Conservation (phyloP, 2,329 filamentous ascomycete genomes). For the Botrytis aclada region DNA sequence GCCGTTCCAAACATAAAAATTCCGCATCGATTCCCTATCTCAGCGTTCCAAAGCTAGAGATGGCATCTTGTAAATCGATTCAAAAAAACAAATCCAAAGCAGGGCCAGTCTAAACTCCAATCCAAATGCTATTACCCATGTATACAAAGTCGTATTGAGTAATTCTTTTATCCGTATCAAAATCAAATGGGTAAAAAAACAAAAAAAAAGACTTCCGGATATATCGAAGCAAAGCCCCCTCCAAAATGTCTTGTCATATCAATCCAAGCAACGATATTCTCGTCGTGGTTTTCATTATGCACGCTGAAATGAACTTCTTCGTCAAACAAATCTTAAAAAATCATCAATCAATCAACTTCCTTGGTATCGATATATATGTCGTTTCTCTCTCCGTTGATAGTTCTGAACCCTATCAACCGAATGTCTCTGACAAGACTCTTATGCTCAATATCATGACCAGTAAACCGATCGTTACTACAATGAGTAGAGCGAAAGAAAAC, state of each 20-base stretch:
- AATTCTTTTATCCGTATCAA: conserved; percentile 14
- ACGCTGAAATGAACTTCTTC: conserved; percentile 16
- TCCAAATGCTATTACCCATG: conserved; percentile 15
- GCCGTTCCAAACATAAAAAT: conserved; percentile 9
- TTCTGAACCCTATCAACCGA: conserved; percentile 27
- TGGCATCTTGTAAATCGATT: neutral
- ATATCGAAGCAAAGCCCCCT: neutral
- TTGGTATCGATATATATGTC: conserved; percentile 10
- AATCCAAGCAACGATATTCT: conserved; percentile 17
- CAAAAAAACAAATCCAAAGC: conserved; percentile 8
- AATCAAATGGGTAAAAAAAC: neutral
- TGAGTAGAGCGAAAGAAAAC: conserved; percentile 92
- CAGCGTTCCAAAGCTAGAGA: neutral
- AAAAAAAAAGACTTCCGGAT: conserved; percentile 1
- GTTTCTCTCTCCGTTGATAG: neutral
- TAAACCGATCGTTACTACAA: conserved; percentile 92
- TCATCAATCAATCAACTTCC: conserved; percentile 10
- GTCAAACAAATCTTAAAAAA: conserved; percentile 16
- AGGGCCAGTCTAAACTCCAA: conserved; percentile 5
- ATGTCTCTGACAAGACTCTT: conserved; percentile 63
- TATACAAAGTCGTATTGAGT: conserved; percentile 15
- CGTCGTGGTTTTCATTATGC: conserved; percentile 12
- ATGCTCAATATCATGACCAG: conserved; percentile 97
- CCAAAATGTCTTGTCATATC: conserved; percentile 6
- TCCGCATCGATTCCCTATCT: neutral